These are phyloP conservation scores for Jaapia argillacea DNA, from an alignment of 768 basidiomycete genomes.

Conservation along the genomic window DNA sequence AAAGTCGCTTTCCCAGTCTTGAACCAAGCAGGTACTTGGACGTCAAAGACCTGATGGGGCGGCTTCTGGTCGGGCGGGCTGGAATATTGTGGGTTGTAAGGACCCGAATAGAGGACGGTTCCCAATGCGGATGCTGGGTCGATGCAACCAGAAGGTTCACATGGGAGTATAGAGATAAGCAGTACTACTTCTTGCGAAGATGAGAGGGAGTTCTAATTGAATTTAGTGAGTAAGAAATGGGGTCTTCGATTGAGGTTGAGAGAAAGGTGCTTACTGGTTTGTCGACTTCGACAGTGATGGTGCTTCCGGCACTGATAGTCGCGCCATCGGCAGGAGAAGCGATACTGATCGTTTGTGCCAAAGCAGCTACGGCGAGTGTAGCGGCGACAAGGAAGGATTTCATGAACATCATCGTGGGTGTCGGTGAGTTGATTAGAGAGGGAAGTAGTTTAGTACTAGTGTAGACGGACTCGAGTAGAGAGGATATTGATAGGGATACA, in stretches of 20 bases:
- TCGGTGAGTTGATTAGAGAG: too few relatives aligned
- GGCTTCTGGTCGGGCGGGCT: constrained; percentile 1
- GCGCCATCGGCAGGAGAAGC: constrained; percentile 15
- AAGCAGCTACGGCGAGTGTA: constrained; percentile 10
- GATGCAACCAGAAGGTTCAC: constrained; percentile 5
- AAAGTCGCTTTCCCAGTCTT: constrained; percentile 4
- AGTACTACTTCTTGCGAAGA: constrained; percentile 23
- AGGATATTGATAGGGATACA: too few relatives aligned
- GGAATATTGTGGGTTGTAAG: constrained; percentile 16
- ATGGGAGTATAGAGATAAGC: constrained; percentile 20
- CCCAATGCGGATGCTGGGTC: constrained; percentile 18
- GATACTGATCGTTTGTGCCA: constrained; percentile 26
- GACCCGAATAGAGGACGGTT: constrained; percentile 19
- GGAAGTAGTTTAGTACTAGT: too few relatives aligned
- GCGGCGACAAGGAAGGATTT: too few relatives aligned
- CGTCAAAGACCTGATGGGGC: constrained; percentile 9
- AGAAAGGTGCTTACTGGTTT: constrained; percentile 17
- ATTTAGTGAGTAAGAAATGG: too few relatives aligned
- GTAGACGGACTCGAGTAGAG: too few relatives aligned
- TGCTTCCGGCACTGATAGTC: constrained; percentile 15
- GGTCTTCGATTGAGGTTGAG: too few relatives aligned
- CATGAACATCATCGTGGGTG: too few relatives aligned
- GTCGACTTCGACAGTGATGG: constrained; percentile 23
- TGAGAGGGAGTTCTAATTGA: constrained; percentile 19
- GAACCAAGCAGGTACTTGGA: constrained; percentile 3